Evolutionary conservation across 2,329 filamentous ascomycete genomes (phyloP).

Genomic region (Sporothrix pallida): DNA sequence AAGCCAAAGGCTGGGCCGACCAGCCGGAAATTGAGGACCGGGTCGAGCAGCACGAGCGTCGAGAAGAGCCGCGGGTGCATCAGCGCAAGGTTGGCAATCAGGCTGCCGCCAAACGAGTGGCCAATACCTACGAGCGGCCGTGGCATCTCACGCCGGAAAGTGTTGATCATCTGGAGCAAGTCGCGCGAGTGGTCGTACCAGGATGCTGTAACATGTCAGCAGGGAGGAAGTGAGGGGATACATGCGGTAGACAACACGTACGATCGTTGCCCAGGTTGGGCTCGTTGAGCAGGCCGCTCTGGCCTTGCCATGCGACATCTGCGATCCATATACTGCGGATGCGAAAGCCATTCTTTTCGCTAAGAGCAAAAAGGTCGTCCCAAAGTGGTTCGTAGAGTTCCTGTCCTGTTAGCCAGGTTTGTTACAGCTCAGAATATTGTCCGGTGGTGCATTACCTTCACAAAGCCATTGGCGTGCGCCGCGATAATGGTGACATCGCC

Average conservation of each 20-base stretch:
- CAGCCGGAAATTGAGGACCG: slow-evolving; percentile 73
- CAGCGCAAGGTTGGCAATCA: slow-evolving; percentile 73
- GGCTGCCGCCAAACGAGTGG: slow-evolving; percentile 84
- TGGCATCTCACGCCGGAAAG: slow-evolving; percentile 78
- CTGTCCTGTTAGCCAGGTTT: slow-evolving; percentile 42
- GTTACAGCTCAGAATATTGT: slow-evolving; percentile 25
- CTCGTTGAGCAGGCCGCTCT: slow-evolving; percentile 79
- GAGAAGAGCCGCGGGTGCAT: slow-evolving; percentile 82
- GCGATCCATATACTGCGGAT: slow-evolving; percentile 89
- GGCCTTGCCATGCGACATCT: slow-evolving; percentile 84
- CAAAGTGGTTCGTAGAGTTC: slow-evolving; percentile 93
- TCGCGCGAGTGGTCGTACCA: slow-evolving; percentile 90
- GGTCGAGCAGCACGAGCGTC: slow-evolving; percentile 79
- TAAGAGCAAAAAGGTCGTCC: slow-evolving; percentile 73
- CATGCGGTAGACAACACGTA: slow-evolving; percentile 50
- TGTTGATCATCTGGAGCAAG: slow-evolving; percentile 82
- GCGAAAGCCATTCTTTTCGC: slow-evolving; percentile 64
- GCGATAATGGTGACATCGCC: slow-evolving; percentile 86
- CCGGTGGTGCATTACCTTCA: slow-evolving; percentile 64
- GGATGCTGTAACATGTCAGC: slow-evolving; percentile 59
- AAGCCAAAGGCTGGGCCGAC: slow-evolving; percentile 44
- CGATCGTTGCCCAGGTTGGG: slow-evolving; percentile 80
- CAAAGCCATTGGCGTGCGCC: slow-evolving; percentile 89
- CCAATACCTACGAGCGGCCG: slow-evolving; percentile 83
- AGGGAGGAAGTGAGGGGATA: neutral